Evolutionary conservation across 1,284 basidiomycete species (phyloP).

Genomic region (Tilletia walkeri): DNA sequence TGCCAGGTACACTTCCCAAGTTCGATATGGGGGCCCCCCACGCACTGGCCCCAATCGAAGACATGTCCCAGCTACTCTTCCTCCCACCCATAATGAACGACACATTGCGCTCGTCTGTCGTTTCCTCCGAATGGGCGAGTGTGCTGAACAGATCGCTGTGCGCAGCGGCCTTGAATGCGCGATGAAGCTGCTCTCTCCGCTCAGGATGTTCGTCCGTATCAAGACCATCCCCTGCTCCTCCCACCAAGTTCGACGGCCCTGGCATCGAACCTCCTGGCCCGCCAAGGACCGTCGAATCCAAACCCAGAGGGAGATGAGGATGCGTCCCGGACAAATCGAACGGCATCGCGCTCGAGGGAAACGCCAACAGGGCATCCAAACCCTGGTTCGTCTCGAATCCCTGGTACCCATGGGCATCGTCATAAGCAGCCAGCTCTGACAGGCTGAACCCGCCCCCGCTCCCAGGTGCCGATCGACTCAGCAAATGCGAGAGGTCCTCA

Average conservation of each 20-base stretch:
- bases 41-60: constrained; percentile 43
- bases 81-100: constrained; percentile 11
- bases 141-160: constrained; percentile 42
- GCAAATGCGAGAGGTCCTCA: constrained; percentile 25
- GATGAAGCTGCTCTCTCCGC: constrained; percentile 38
- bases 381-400: constrained; percentile 1
- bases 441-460: constrained; percentile 33
- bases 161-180: constrained; percentile 43
- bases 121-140: not conserved
- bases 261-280: not conserved
- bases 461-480: constrained; percentile 38
- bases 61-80: constrained; percentile 40
- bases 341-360: not conserved
- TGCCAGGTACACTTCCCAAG: constrained; percentile 51
- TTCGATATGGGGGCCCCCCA: constrained; percentile 43
- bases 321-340: not conserved
- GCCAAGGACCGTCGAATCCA: not conserved
- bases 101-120: constrained; percentile 18
- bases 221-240: not conserved
- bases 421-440: constrained; percentile 35
- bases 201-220: constrained; percentile 21
- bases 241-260: not conserved
- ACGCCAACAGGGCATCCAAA: constrained; percentile 6
- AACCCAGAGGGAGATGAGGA: not conserved
- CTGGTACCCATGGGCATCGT: constrained; percentile 19